Percentiles rank a stretch among this genome's conserved stretches.
phyloP scores from a whole-genome alignment of 2,329 filamentous ascomycete species.

The Fusarium tanahbumbuense region DNA sequence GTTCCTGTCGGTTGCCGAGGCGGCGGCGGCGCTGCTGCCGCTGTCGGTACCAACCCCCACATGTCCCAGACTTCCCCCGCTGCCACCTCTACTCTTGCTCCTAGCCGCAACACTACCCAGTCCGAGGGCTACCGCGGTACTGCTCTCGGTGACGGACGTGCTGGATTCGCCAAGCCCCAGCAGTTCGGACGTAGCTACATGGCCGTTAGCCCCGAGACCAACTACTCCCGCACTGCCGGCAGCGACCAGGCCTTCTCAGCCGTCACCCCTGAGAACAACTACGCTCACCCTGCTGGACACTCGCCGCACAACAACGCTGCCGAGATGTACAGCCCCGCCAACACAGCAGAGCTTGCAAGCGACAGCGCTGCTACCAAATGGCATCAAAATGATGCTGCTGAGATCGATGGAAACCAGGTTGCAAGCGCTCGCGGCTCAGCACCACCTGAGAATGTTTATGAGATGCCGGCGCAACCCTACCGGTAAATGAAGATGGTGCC shows the following conservation, averaged over 20 bases:
- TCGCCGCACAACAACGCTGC: slow-evolving; percentile 40
- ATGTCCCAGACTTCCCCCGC: slow-evolving; percentile 49
- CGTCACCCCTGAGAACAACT: slow-evolving; percentile 40
- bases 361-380: slow-evolving; percentile 50
- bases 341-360: slow-evolving; percentile 51
- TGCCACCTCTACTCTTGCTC: slow-evolving; percentile 43
- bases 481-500: slow-evolving; percentile 43
- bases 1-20: slow-evolving; percentile 55
- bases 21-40: slow-evolving; percentile 26
- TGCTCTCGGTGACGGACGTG: slow-evolving; percentile 54
- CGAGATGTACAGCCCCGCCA: slow-evolving; percentile 41
- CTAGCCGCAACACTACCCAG: slow-evolving; percentile 45
- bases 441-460: slow-evolving; percentile 54
- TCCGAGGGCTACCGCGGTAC: slow-evolving; percentile 56
- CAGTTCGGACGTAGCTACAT: slow-evolving; percentile 50
- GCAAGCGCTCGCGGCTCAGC: slow-evolving; percentile 42
- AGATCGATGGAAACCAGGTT: slow-evolving; percentile 54
- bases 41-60: slow-evolving; percentile 39
- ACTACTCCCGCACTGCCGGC: slow-evolving; percentile 33
- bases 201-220: slow-evolving; percentile 43
- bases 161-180: slow-evolving; percentile 55
- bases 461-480: slow-evolving; percentile 57
- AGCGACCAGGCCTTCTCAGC: slow-evolving; percentile 29
- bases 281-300: slow-evolving; percentile 41
- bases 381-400: slow-evolving; percentile 52